Evolutionary conservation across 164 flowering plant genomes (phyloP), one percentile per base, ranked within the genome.

Genomic region (Protea cynaroides): DNA sequence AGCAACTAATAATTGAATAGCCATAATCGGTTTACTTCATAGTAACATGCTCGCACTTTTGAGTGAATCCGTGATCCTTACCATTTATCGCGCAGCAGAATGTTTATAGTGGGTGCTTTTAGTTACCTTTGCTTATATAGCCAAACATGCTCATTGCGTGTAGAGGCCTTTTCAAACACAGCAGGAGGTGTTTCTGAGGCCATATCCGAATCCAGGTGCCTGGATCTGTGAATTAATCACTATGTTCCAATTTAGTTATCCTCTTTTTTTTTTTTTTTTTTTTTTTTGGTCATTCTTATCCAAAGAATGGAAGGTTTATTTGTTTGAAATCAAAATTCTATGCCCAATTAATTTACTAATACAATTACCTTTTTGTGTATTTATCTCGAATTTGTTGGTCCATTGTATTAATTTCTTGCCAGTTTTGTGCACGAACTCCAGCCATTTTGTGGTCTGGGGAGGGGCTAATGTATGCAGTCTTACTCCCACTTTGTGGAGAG

Each of bases 21-120:
- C 15, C 25, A 25, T 47, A 29, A 61, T 61, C 18, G 25, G 24
- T n/a, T 47, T 61, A 51, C 64, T 25, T 61, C 36, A 25, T 61
- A 40, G 55, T 47, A 29, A 29, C 46, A 12, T 61, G 14, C 36
- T 44, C 17, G 46, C 34, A 24, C 25, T 25, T 46, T 22, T 60
- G 17, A 14, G 29, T 15, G 25, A 60, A 25, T 23, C 24, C 64
- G 46, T 15, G 37, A 46, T 15, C 21, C 53, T 46, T 44, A 21
- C 38, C 60, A 57, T 57, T 57, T 57, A 25, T 24, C 37, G 17
- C 12, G 37, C 14, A 10, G 59, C 19, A 18, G n/a, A 25, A 8
- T 37, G 59, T 56, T 25, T 56, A 18, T 1, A 1, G 18, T 25
- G 40, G 7, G 14, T 40, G 14, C 46, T 40, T 40, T 10, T 40